Base-by-base conservation (phyloP, 305 asterid genomes). In the Fraxinus floribunda region DNA sequence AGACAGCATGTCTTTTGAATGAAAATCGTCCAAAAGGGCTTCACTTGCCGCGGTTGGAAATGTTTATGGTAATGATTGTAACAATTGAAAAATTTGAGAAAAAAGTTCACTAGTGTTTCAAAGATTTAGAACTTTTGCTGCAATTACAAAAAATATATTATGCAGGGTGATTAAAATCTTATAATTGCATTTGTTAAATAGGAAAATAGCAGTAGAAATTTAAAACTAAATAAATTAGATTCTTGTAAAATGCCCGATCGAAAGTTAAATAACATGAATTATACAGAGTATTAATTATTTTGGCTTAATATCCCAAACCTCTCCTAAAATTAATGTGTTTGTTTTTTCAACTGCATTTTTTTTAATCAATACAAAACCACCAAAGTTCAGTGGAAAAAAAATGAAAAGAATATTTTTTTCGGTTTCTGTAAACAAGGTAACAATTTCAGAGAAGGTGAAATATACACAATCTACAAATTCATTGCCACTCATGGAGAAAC, bases 381-480 rank as follows among this genome's bases (percentile, higher is more conserved):
- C 29, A 66, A 66, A 66, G 3, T 26, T 66, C 60, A 15, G 26
- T 2, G 9, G 30, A 41, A 2, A 10, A 44, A 44, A 3, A 57
- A 18, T 11, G 4, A 68, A 68, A 11, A 68, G 20, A 68, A 11
- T 24, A 2, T 9, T 11, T 3, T 22, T 3, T 24, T 13, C 3
- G 0, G 36, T 70, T 30, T 30, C 75, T 15, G 41, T 70, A 70
- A 18, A 30, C 7, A 26, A 70, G 75, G 75, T 13, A 13, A 70
- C 34, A 70, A 29, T 3, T 62, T 62, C 34, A 22, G 29, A 18
- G 9, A 70, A 70, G 41, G 75, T 8, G 30, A 30, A 30, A 70
- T 77, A 62, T 79, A 76, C 70, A 83, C 20, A 71, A 81, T 84
- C 79, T 90, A 90, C 93, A 92, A 78, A 83, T 84, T 83, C 81